Evolutionary conservation across 140 eudicot genomes (phyloP).

Genomic region (Artemisia princeps): DNA sequence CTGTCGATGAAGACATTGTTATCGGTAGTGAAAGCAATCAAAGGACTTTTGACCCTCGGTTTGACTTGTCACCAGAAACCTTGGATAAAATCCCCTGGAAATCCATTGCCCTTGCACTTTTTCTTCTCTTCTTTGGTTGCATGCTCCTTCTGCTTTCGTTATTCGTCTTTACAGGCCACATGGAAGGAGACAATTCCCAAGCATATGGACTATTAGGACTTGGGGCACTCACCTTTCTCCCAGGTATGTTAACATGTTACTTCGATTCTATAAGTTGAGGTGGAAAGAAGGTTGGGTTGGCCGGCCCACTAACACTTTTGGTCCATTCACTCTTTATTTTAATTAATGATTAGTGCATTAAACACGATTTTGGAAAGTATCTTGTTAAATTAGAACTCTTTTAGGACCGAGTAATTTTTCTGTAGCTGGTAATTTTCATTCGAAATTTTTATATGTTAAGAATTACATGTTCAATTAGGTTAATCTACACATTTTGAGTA

Average conservation of each 20-base stretch:
- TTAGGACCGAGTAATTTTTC: background rate
- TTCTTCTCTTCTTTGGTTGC: constrained; percentile 60
- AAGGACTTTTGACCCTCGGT: constrained; percentile 53
- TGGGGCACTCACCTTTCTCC: constrained; percentile 67
- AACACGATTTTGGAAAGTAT: no score
- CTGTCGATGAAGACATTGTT: constrained; percentile 43
- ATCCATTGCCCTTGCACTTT: constrained; percentile 63
- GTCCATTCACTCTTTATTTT: no score
- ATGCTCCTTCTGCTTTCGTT: constrained; percentile 47
- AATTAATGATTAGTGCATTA: no score
- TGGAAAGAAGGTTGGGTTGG: background rate
- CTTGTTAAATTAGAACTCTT: background rate
- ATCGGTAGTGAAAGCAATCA: constrained; percentile 8
- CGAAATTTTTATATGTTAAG: background rate
- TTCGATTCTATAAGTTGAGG: background rate
- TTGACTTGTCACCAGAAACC: constrained; percentile 53
- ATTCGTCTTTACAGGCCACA: constrained; percentile 71
- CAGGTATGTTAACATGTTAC: constrained; percentile 41
- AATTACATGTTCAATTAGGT: background rate
- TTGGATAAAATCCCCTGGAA: constrained; percentile 67
- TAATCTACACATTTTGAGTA: background rate
- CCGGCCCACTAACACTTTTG: background rate
- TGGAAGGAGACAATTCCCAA: constrained; percentile 72
- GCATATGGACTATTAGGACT: constrained; percentile 76
- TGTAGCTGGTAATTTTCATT: background rate